Evolutionary conservation across 2,329 filamentous ascomycete genomes (phyloP).

Genomic region (Aspergillus pseudoglaucus): DNA sequence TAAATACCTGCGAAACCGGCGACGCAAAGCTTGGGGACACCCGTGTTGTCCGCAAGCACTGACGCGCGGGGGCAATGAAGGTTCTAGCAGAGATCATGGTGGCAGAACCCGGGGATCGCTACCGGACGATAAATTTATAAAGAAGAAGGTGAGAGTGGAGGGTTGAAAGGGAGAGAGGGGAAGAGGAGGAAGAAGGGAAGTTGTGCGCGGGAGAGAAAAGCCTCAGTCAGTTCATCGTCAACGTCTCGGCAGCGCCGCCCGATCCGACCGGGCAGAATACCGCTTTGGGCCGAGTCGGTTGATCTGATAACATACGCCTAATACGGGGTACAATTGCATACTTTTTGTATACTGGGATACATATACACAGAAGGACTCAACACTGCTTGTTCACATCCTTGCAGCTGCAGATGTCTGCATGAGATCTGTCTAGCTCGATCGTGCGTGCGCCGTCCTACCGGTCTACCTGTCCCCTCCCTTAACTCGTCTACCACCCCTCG

Average conservation of each 20-base stretch:
- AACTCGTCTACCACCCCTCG: not conserved
- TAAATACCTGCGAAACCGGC: conserved; percentile 53
- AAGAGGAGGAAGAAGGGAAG: conserved; percentile 14
- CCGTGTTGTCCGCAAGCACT: conserved; percentile 65
- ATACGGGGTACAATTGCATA: not conserved
- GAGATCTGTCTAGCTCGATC: conserved; percentile 1
- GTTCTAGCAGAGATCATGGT: conserved; percentile 79
- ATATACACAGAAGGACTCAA: too few species aligned
- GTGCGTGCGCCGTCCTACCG: not conserved
- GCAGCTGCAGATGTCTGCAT: conserved; percentile 11
- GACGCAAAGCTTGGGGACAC: conserved; percentile 42
- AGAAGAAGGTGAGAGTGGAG: conserved; percentile 17
- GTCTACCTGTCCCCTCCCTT: conserved; percentile 7
- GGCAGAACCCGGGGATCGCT: conserved; percentile 24
- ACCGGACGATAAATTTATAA: conserved; percentile 9
- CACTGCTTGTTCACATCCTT: conserved; percentile 2
- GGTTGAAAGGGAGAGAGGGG: conserved; percentile 14
- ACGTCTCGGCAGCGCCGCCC: conserved; percentile 15
- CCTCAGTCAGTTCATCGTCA: conserved; percentile 4
- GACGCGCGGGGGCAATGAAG: conserved; percentile 68
- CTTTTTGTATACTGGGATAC: too few species aligned
- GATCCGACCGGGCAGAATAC: conserved; percentile 15
- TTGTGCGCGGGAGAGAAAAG: conserved; percentile 14
- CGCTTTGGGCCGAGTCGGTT: conserved; percentile 5
- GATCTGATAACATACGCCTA: conserved; percentile 14